Percentiles rank a stretch among this genome's conserved stretches.
phyloP scores from a whole-genome alignment of 208 protist species.

The Acanthamoeba triangularis region DNA sequence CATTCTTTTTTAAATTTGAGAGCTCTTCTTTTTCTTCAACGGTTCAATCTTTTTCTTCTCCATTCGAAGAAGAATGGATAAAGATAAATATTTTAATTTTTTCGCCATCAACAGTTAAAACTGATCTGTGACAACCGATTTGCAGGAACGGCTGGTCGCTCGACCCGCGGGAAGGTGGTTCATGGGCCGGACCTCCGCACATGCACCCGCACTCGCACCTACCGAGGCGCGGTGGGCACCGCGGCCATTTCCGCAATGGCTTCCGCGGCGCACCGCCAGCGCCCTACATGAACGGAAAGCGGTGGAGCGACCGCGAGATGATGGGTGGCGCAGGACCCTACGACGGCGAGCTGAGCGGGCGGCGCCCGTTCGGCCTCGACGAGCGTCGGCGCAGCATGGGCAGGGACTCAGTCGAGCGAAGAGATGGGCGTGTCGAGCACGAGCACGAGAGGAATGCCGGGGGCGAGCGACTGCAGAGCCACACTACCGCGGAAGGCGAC shows the following conservation, averaged over 20 bases:
- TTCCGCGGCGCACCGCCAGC: background rate
- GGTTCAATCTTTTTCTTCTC: background rate
- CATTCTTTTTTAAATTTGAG: background rate
- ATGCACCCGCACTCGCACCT: background rate
- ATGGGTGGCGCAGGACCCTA: background rate
- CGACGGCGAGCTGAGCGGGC: background rate
- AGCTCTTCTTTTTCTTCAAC: background rate
- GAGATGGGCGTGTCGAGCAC: background rate
- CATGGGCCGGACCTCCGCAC: too few relatives aligned
- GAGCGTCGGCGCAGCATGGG: constrained; percentile 2
- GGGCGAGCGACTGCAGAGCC: background rate
- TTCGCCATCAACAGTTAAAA: background rate
- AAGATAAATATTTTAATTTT: background rate
- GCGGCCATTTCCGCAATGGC: background rate
- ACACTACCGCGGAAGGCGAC: background rate
- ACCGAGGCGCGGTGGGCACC: background rate
- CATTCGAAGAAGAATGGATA: background rate
- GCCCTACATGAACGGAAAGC: background rate
- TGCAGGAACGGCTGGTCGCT: background rate
- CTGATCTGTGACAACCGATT: too few relatives aligned
- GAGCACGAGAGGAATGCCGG: background rate
- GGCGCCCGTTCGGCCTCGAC: background rate
- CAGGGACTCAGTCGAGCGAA: background rate
- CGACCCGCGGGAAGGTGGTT: background rate
- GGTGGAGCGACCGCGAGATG: background rate